A percentile compares a stretch with the other conserved stretches of the same genome.
phyloP scores from a whole-genome alignment of 148 eudicot species.

The Nepenthes mirabilis region DNA sequence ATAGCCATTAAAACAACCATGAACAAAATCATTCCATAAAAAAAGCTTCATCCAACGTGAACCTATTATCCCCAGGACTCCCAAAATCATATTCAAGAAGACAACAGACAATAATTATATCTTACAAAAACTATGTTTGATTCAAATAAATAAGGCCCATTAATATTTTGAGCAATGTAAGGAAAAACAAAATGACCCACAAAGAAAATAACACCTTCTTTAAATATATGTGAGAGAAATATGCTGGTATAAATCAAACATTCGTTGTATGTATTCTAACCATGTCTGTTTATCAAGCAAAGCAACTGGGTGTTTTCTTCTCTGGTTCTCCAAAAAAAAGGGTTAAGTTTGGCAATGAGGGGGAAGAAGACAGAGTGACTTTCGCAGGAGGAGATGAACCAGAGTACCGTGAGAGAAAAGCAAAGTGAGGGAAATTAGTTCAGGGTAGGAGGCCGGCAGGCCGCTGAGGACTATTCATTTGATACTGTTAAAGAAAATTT shows the following conservation, averaged over 20 bases:
- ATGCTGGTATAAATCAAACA: too few species aligned
- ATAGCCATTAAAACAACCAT: neutral
- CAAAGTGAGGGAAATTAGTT: constrained; percentile 1
- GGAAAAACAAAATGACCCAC: too few species aligned
- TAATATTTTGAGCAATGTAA: too few species aligned
- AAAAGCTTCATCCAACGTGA: neutral
- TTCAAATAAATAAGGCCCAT: neutral
- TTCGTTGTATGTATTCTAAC: too few species aligned
- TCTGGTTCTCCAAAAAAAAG: neutral
- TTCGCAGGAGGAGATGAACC: neutral
- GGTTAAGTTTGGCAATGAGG: neutral
- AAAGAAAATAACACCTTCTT: too few species aligned
- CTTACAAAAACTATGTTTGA: neutral
- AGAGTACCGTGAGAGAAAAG: constrained; percentile 2
- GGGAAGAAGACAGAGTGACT: neutral
- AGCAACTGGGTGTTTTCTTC: neutral
- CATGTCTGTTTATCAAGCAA: neutral
- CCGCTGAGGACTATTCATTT: too few species aligned
- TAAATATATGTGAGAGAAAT: too few species aligned
- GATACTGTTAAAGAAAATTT: too few species aligned
- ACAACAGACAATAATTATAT: neutral
- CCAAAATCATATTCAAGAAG: neutral
- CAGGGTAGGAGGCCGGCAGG: too few species aligned
- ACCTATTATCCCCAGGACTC: neutral
- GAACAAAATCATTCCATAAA: neutral